Evolutionary conservation across 352 stramenopile genomes (phyloP).

Genomic region (Phytophthora cryptogea): DNA sequence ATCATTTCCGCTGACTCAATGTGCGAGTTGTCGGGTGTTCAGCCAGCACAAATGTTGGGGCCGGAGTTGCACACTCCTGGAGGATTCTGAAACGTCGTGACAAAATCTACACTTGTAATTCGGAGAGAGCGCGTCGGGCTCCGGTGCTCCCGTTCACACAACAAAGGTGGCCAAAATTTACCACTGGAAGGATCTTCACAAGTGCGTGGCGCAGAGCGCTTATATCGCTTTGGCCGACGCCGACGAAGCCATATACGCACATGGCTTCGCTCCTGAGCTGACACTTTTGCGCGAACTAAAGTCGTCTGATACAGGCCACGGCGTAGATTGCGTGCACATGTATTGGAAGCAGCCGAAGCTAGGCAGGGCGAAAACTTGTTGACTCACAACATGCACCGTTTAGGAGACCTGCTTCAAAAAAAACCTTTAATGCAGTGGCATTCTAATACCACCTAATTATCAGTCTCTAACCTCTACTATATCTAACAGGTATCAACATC

Average conservation of each 20-base stretch:
- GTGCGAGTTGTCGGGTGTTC: not conserved
- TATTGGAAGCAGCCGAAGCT: constrained; percentile 1
- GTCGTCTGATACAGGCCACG: constrained; percentile 23
- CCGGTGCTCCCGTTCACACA: constrained; percentile 3
- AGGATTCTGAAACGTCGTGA: constrained; percentile 16
- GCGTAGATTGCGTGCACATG: constrained; percentile 5
- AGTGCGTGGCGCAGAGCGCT: not conserved
- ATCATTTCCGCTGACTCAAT: not conserved
- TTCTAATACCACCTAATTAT: not conserved
- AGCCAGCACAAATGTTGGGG: not conserved
- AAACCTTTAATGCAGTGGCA: not conserved
- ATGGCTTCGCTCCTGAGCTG: not conserved
- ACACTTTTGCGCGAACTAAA: constrained; percentile 9
- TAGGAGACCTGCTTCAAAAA: constrained; percentile 2
- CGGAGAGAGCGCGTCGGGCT: constrained; percentile 16
- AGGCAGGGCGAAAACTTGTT: constrained; percentile 2
- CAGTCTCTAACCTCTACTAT: no score
- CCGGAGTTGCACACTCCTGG: not conserved
- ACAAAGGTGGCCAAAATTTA: constrained; percentile 19
- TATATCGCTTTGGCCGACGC: not conserved
- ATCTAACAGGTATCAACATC: no score
- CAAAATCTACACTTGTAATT: constrained; percentile 19
- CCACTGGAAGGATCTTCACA: constrained; percentile 21
- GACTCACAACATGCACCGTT: constrained; percentile 15
- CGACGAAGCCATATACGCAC: not conserved